A percentile compares a stretch with the other conserved stretches of the same genome.
phyloP scores from a whole-genome alignment of 2,329 filamentous ascomycete species.

The Colletotrichum tabaci region DNA sequence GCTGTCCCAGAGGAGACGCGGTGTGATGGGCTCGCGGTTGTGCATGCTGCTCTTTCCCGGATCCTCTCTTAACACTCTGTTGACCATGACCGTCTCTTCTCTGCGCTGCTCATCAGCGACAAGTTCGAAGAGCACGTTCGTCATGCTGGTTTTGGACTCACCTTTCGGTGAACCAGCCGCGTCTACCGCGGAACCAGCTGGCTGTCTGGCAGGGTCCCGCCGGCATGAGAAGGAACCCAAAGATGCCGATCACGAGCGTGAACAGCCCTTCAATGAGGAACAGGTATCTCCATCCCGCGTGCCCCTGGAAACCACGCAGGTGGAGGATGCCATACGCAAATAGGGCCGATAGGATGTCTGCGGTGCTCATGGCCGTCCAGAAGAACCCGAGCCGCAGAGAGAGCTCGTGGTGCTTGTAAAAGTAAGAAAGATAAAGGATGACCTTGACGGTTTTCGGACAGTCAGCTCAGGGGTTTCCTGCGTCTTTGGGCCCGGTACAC shows the following conservation, averaged over 20 bases:
- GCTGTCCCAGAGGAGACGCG: constrained; percentile 64
- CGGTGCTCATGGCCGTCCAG: constrained; percentile 58
- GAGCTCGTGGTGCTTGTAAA: constrained; percentile 59
- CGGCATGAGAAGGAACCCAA: constrained; percentile 70
- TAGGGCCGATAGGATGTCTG: constrained; percentile 57
- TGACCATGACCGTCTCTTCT: constrained; percentile 74
- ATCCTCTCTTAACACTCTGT: constrained; percentile 71
- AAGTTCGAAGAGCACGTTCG: background rate
- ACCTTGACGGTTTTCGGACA: constrained; percentile 42
- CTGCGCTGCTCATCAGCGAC: constrained; percentile 44
- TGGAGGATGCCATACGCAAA: constrained; percentile 58
- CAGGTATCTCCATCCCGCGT: constrained; percentile 63
- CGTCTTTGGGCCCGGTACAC: background rate
- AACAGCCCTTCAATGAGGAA: constrained; percentile 67
- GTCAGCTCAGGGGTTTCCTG: background rate
- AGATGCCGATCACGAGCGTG: constrained; percentile 64
- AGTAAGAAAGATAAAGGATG: constrained; percentile 61
- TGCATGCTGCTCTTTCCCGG: constrained; percentile 73
- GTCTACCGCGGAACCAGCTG: constrained; percentile 67
- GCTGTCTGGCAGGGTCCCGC: constrained; percentile 65
- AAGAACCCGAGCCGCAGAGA: constrained; percentile 58
- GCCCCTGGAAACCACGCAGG: constrained; percentile 54
- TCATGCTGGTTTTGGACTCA: constrained; percentile 16
- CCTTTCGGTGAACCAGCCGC: constrained; percentile 73
- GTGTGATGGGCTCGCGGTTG: constrained; percentile 70